A percentile compares a stretch with the other conserved stretches of the same genome.
phyloP scores from a whole-genome alignment of 805 yeast genomes.

The Ogataea methanolica region DNA sequence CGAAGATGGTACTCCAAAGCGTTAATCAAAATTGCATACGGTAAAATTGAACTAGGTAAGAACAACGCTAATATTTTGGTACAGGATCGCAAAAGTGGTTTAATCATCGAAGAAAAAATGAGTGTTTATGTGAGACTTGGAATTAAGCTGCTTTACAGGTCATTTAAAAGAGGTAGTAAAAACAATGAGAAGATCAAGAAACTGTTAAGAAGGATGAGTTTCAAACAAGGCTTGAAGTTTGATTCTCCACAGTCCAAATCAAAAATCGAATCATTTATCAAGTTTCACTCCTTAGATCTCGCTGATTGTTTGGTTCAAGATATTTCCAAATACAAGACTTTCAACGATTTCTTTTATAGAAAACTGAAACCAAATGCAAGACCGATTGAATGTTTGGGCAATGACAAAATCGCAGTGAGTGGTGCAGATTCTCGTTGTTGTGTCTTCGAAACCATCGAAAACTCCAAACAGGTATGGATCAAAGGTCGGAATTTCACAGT shows the following conservation, averaged over 20 bases:
- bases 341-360: constrained; percentile 88
- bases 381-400: constrained; percentile 54
- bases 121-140: constrained; percentile 84
- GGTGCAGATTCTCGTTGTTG: constrained; percentile 89
- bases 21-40: constrained; percentile 80
- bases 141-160: constrained; percentile 75
- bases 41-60: constrained; percentile 78
- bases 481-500: constrained; percentile 78
- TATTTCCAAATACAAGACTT: constrained; percentile 51
- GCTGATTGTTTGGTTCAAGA: constrained; percentile 56
- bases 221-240: constrained; percentile 81
- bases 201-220: constrained; percentile 60
- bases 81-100: constrained; percentile 86
- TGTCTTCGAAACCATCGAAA: constrained; percentile 52
- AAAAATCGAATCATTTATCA: constrained; percentile 72
- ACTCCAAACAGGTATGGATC: constrained; percentile 81
- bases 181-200: constrained; percentile 46
- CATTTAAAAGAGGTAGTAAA: constrained; percentile 44
- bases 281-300: constrained; percentile 76
- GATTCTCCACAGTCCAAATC: constrained; percentile 63
- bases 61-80: constrained; percentile 93
- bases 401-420: constrained; percentile 52
- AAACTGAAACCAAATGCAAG: constrained; percentile 68
- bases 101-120: constrained; percentile 90
- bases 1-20: constrained; percentile 86